These are phyloP conservation scores for Crithidia bombi DNA, from an alignment of 208 protist genomes.

Conservation along the genomic window DNA sequence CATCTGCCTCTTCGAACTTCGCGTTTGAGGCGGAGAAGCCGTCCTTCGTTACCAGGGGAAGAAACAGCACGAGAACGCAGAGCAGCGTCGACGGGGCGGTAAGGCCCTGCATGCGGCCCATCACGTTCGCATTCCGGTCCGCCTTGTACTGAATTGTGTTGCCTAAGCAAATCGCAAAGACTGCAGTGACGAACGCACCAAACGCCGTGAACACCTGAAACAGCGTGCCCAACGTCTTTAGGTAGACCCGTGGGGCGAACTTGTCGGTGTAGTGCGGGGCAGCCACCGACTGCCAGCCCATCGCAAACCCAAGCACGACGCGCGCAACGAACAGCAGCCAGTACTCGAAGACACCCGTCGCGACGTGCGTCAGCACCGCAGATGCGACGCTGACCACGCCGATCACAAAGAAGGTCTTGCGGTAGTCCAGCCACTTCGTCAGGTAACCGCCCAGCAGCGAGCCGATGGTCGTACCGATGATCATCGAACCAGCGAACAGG, in stretches of 20 bases:
- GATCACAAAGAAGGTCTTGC: slow-evolving; percentile 46
- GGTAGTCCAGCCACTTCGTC: slow-evolving; percentile 42
- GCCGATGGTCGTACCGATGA: slow-evolving; percentile 60
- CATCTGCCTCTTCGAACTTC: slow-evolving; percentile 26
- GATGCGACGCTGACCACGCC: slow-evolving; percentile 37
- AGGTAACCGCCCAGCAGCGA: slow-evolving; percentile 43
- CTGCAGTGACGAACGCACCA: slow-evolving; percentile 48
- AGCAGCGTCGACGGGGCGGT: slow-evolving; percentile 35
- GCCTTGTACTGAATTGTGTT: slow-evolving; percentile 37
- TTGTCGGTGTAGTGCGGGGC: slow-evolving; percentile 60
- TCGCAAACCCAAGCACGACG: slow-evolving; percentile 50
- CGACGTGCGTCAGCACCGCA: slow-evolving; percentile 43
- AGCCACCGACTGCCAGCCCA: slow-evolving; percentile 43
- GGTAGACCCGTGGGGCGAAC: slow-evolving; percentile 28
- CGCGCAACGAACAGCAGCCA: slow-evolving; percentile 55
- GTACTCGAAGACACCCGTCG: slow-evolving; percentile 42
- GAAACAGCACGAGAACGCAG: slow-evolving; percentile 34
- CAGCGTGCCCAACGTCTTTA: slow-evolving; percentile 40
- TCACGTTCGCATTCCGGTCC: slow-evolving; percentile 31
- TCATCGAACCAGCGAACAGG: slow-evolving; percentile 64
- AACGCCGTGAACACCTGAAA: slow-evolving; percentile 60
- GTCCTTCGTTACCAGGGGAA: slow-evolving; percentile 42
- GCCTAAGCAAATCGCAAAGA: slow-evolving; percentile 45
- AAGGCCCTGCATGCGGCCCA: slow-evolving; percentile 52
- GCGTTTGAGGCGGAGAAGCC: neutral